Evolutionary conservation across 805 yeast genomes (phyloP), one percentile per base, ranked within the genome.

Genomic region (Candida corydali): DNA sequence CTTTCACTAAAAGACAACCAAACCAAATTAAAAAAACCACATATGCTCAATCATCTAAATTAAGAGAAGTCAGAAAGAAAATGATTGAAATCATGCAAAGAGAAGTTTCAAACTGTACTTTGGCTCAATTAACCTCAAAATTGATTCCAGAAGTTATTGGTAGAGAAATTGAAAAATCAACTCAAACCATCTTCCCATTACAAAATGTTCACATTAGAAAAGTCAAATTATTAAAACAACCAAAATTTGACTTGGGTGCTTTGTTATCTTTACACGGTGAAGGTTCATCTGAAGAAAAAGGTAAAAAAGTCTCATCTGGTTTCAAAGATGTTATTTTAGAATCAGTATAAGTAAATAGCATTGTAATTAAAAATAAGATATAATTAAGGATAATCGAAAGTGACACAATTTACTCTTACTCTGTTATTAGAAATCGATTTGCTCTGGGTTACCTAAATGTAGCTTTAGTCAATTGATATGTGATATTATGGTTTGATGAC

Each of bases 271-370:
- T 91, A 66, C 98, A 91, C 80, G 98, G 98, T 75, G 98, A 91
- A 79, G 80, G 76, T 59, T 75, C 82, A 55, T 66, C 88, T 53
- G 76, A 82, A 67, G 96, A 89, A 70, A 95, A 93, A 73, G 87
- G 95, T 69, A 97, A 96, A 75, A 89, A 91, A 85, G 89, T 89
- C 75, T 91, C 91, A 63, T 70, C 84, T 57, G 96, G 94, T 72
- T 91, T 88, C 94, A 89, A 91, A 80, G 98, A 91, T 73, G 96
- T 86, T 70, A 87, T 93, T 69, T 87, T 93, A 74, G 98, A 91
- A 80, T 68, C 91, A 66, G 98, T 91, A 68, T 91, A 87, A 57
- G 41, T 30, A 22, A 26, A 24, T 16, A 24, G 26, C 26, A 24
- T 24, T 26, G 18, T 16, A 28, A 20, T 12, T 19, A 18, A 27